Percentiles rank a stretch among this genome's conserved stretches.
phyloP scores from a whole-genome alignment of 176 grass and related monocot genomes.

The Leersia perrieri region DNA sequence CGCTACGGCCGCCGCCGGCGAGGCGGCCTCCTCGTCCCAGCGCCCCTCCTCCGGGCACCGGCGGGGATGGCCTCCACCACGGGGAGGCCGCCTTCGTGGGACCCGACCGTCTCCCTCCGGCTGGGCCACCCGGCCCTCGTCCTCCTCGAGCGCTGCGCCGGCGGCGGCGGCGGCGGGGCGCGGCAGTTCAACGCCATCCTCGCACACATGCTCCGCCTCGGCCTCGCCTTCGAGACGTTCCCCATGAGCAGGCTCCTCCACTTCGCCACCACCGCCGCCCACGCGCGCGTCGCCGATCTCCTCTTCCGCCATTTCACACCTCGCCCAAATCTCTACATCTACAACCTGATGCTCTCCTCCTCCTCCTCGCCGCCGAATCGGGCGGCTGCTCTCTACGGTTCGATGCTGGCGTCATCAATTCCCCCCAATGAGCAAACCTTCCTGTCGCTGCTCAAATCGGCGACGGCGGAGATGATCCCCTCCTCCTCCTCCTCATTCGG shows the following conservation, averaged over 20 bases:
- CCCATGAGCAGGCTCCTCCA: slow-evolving; percentile 62
- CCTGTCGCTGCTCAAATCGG: slow-evolving; percentile 52
- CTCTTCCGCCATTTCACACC: slow-evolving; percentile 61
- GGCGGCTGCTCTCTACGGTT: slow-evolving; percentile 28
- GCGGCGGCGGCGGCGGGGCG: slow-evolving; percentile 12
- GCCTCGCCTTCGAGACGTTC: slow-evolving; percentile 47
- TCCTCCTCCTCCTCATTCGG: no score
- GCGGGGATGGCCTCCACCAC: slow-evolving; percentile 12
- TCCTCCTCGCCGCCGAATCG: slow-evolving; percentile 4
- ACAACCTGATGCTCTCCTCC: slow-evolving; percentile 49
- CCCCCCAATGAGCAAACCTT: slow-evolving; percentile 42
- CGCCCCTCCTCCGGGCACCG: neutral
- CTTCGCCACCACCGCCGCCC: slow-evolving; percentile 37
- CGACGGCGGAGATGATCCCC: no score
- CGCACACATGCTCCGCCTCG: slow-evolving; percentile 47
- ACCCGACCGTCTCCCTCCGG: slow-evolving; percentile 48
- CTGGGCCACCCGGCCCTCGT: slow-evolving; percentile 50
- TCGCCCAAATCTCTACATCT: slow-evolving; percentile 50
- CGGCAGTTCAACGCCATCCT: slow-evolving; percentile 44
- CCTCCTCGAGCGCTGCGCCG: slow-evolving; percentile 46
- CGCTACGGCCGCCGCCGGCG: neutral
- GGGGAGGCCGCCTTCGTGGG: slow-evolving; percentile 39
- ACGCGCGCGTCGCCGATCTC: slow-evolving; percentile 30
- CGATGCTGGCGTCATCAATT: slow-evolving; percentile 30
- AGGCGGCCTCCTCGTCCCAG: neutral